Evolutionary conservation across 1,284 basidiomycete species (phyloP).

Genomic region (Schizophyllum commune): DNA sequence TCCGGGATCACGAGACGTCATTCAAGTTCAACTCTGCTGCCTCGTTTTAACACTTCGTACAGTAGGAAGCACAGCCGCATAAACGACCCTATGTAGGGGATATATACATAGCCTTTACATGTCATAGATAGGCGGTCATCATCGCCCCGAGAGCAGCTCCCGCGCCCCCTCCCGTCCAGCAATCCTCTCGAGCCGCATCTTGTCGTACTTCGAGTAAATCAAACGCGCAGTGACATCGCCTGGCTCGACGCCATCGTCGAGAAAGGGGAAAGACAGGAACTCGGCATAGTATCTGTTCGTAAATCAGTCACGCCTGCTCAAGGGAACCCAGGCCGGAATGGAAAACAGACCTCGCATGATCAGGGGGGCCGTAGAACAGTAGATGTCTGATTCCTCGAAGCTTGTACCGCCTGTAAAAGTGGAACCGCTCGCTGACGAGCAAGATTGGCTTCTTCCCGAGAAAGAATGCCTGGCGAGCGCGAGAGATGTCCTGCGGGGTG

Average conservation of each 20-base stretch:
- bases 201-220: conserved; percentile 85
- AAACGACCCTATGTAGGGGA: too few species aligned
- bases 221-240: conserved; percentile 73
- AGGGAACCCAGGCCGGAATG: neutral
- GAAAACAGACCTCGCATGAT: conserved; percentile 54
- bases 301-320: neutral
- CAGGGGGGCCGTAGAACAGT: conserved; percentile 88
- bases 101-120: too few species aligned
- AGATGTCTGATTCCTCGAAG: conserved; percentile 88
- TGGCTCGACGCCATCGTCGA: conserved; percentile 72
- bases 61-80: too few species aligned
- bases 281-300: conserved; percentile 72
- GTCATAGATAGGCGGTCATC: neutral
- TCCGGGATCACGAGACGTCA: too few species aligned
- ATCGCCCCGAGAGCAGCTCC: conserved; percentile 26
- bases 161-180: conserved; percentile 48
- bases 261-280: conserved; percentile 79
- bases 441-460: conserved; percentile 81
- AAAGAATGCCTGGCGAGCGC: conserved; percentile 92
- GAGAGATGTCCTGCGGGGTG: conserved; percentile 86
- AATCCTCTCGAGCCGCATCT: conserved; percentile 80
- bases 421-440: conserved; percentile 92
- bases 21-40: too few species aligned
- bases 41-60: too few species aligned
- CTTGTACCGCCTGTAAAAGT: conserved; percentile 95